Conservation (phyloP, 2,329 filamentous ascomycete species). For the Aspergillus awamori region DNA sequence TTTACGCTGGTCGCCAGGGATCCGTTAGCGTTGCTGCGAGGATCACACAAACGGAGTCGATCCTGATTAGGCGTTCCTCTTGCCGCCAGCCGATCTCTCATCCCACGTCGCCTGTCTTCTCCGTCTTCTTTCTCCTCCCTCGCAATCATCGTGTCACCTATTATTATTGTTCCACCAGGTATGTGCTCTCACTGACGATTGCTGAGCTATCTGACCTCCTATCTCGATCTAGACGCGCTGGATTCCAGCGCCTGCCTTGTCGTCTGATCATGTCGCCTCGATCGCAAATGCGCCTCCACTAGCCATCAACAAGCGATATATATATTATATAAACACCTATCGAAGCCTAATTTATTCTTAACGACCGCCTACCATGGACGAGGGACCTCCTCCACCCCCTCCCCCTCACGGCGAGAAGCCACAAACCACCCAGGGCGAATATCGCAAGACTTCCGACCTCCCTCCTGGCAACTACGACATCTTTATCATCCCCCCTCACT, state of each 20-base stretch:
- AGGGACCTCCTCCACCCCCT: slow-evolving; percentile 66
- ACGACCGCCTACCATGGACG: slow-evolving; percentile 35
- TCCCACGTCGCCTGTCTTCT: not conserved
- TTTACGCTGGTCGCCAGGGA: too few species aligned
- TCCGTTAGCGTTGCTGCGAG: too few species aligned
- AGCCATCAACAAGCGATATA: not conserved
- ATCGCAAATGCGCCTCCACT: not conserved
- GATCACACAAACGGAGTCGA: too few species aligned
- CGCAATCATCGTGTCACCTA: not conserved
- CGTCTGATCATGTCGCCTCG: not conserved
- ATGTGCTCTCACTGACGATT: not conserved
- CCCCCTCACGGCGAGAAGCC: slow-evolving; percentile 83
- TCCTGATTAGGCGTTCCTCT: not conserved
- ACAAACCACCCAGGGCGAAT: slow-evolving; percentile 61
- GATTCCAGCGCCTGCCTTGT: not conserved
- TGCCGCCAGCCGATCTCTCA: not conserved
- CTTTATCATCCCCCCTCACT: slow-evolving; percentile 92
- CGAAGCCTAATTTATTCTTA: not conserved
- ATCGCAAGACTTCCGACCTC: slow-evolving; percentile 59
- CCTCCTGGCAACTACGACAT: slow-evolving; percentile 95
- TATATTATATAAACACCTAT: slow-evolving; percentile 5
- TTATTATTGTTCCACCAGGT: not conserved
- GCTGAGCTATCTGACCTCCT: not conserved
- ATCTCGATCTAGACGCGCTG: not conserved
- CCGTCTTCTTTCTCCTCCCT: not conserved